Conservation (phyloP, 2,329 filamentous ascomycete genomes). For the Penicillium olsonii region DNA sequence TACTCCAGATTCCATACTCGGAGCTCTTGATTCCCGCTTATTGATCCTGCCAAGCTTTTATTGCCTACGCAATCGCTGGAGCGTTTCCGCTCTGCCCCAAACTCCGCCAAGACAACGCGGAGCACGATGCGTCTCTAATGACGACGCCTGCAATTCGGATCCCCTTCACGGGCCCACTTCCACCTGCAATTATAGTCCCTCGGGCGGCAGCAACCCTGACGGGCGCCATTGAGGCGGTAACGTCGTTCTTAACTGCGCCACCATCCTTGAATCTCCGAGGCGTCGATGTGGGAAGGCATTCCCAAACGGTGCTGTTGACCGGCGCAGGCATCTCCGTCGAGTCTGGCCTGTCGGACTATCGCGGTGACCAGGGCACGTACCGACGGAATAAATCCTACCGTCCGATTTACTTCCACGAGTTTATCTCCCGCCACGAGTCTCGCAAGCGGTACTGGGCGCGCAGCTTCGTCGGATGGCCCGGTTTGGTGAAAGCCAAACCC, state of each 20-base stretch:
- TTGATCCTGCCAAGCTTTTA: conserved; percentile 4
- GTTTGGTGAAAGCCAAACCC: conserved; percentile 72
- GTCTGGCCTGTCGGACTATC: conserved; percentile 89
- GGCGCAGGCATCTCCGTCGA: conserved; percentile 93
- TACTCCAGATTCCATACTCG: neutral
- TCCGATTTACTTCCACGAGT: conserved; percentile 93
- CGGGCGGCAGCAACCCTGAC: conserved; percentile 66
- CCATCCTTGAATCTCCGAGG: conserved; percentile 53
- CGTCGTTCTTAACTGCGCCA: conserved; percentile 70
- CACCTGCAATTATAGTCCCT: conserved; percentile 74
- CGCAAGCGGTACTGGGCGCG: conserved; percentile 94
- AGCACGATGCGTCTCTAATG: conserved; percentile 52
- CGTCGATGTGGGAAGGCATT: conserved; percentile 44
- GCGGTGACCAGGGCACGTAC: conserved; percentile 87
- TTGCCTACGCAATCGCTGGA: conserved; percentile 13
- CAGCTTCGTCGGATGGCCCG: conserved; percentile 91
- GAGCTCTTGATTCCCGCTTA: neutral
- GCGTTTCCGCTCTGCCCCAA: conserved; percentile 1
- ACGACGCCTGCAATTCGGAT: conserved; percentile 78
- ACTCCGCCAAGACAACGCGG: conserved; percentile 13
- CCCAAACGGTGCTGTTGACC: conserved; percentile 67
- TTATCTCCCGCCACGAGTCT: conserved; percentile 75
- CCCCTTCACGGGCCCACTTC: conserved; percentile 82
- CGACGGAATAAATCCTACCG: conserved; percentile 85
- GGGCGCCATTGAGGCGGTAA: conserved; percentile 75